phyloP scores from a whole-genome alignment of 768 basidiomycete genomes.

The Hericium coralloides region DNA sequence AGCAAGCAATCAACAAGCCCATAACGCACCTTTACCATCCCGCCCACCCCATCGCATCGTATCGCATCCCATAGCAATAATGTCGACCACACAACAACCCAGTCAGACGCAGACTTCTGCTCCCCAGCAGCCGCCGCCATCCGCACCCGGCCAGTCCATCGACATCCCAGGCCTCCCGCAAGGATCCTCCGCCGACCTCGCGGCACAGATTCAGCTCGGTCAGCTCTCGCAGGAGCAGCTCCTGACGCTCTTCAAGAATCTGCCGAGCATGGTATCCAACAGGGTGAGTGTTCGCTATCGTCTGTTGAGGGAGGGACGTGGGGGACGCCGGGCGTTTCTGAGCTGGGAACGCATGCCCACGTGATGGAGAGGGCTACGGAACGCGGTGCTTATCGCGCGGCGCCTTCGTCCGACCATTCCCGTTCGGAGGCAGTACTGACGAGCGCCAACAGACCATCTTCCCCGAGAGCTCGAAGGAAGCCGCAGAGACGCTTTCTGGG shows the following conservation, averaged over 20 bases:
- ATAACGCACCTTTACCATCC: no score
- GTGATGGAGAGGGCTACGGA: not conserved
- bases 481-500: conserved; percentile 23
- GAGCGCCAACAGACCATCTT: not conserved
- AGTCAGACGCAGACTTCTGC: no score
- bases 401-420: no score
- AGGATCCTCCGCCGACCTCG: not conserved
- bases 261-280: not conserved
- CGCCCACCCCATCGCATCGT: not conserved
- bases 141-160: no score
- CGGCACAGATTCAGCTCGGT: not conserved
- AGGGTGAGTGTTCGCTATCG: not conserved
- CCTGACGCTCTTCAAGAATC: not conserved
- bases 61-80: not conserved
- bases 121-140: not conserved
- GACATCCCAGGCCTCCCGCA: no score
- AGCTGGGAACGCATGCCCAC: not conserved
- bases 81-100: not conserved
- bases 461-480: conserved; percentile 16
- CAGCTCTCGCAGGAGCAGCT: not conserved
- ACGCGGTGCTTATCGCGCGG: no score
- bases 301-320: not conserved
- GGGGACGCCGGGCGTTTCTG: not conserved
- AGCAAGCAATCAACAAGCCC: no score
- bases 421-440: no score